Percentiles rank a stretch among this genome's conserved stretches.
phyloP scores from a whole-genome alignment of 78 protist genomes.

The Dictyostelium intermedium region DNA sequence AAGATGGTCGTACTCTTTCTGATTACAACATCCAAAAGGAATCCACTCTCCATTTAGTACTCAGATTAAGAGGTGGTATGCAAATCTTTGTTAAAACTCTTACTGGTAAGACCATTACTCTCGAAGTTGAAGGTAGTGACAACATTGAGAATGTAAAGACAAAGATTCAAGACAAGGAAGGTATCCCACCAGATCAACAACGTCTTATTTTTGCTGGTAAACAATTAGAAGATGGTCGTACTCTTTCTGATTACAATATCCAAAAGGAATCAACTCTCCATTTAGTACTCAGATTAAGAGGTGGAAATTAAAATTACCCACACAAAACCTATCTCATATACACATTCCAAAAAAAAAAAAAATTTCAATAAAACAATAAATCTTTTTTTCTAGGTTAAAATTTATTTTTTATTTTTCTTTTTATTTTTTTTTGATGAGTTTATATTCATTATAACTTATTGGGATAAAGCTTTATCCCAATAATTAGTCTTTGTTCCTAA shows the following conservation, averaged over 20 bases:
- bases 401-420: too few relatives aligned
- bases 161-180: conserved; percentile 99
- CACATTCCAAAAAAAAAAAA: background rate
- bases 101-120: conserved; percentile 99
- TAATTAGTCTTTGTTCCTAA: too few relatives aligned
- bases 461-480: too few relatives aligned
- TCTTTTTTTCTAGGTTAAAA: too few relatives aligned
- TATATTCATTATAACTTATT: too few relatives aligned
- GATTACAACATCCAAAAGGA: conserved; percentile 99
- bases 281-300: conserved; percentile 81
- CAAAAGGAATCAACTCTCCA: conserved; percentile 97
- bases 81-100: conserved; percentile 97
- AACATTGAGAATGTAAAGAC: conserved; percentile 97
- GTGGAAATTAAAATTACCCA: conserved; percentile 94
- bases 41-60: conserved; percentile 96
- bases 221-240: conserved; percentile 99
- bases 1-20: conserved; percentile 97
- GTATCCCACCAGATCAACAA: conserved; percentile 99
- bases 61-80: conserved; percentile 90
- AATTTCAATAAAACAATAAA: too few relatives aligned
- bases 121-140: conserved; percentile 97
- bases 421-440: too few relatives aligned
- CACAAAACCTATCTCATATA: conserved; percentile 56
- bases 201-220: conserved; percentile 98
- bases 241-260: conserved; percentile 97